Base-by-base conservation (phyloP, 1,139 yeast genomes). In the Pichia sp. region DNA sequence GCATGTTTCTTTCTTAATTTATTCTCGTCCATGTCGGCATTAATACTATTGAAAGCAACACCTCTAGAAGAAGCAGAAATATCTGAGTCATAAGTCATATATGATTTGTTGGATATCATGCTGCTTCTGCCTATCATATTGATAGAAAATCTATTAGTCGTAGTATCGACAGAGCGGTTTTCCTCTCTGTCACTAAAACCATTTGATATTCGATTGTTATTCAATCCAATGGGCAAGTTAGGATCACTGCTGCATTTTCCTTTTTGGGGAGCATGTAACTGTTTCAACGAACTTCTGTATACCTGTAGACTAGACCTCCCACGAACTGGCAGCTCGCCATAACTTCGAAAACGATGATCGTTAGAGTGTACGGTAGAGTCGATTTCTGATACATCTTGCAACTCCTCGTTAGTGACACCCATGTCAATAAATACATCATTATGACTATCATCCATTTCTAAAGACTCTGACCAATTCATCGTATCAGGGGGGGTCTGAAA, bases 21-120 rank as follows among this genome's bases (percentile, higher is more conserved):
- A 30, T 38, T 49, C n/a, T 36, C 51, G 3, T 43, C 19, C 4
- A 5, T 40, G 44, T 15, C 8, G 26, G 48, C 29, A 26, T 45
- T n/a, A 8, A 29, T n/a, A 4, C n/a, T 10, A 41, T 42, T 16
- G 36, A 38, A 32, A 3, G n/a, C 43, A 2, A 8, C 38, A 19
- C 50, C 48, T 13, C 45, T 50, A 1, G 54, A 48, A 6, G 44
- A 44, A 1, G 49, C n/a, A 70, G 84, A 79, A 53, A 78, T 72
- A 4, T 79, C 82, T 1, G 84, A 79, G 63, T 81, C 85, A 59
- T 81, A 81, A 57, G 82, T 79, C 46, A 80, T 58, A 59, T 81
- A 81, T 1, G 85, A 80, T 60, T 45, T 54, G 16, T 41, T 48
- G 1, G 84, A 78, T 47, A 75, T 75, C 54, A 56, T 47, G 50